phyloP scores from a whole-genome alignment of 176 grass and related monocot genomes.

The Canna indica region DNA sequence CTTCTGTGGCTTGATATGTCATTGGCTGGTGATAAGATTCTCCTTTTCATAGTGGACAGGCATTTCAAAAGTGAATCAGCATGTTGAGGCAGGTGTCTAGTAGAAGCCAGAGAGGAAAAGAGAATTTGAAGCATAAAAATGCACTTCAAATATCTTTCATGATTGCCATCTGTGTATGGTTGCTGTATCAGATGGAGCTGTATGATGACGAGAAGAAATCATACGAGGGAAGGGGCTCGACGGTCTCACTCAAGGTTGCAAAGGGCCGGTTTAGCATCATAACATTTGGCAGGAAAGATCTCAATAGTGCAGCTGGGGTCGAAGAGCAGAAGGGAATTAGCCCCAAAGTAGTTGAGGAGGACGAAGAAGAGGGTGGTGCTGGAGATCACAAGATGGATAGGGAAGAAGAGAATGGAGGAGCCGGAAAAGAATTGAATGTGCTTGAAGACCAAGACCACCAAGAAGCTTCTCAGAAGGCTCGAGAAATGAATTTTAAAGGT shows the following conservation, averaged over 20 bases:
- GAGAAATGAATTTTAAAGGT: conserved; percentile 54
- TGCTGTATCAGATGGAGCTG: conserved; percentile 80
- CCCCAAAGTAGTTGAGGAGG: conserved; percentile 46
- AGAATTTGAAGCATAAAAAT: conserved; percentile 61
- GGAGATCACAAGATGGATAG: conserved; percentile 36
- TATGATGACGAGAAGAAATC: conserved; percentile 58
- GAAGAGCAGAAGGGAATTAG: conserved; percentile 46
- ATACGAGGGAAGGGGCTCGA: too few relatives aligned
- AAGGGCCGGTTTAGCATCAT: conserved; percentile 21
- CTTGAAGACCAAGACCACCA: neutral
- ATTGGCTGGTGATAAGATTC: too few relatives aligned
- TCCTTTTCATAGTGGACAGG: too few relatives aligned
- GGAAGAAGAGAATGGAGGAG: conserved; percentile 12
- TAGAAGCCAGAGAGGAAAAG: conserved; percentile 74
- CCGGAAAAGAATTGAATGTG: too few relatives aligned
- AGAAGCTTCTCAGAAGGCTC: conserved; percentile 25
- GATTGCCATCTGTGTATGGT: conserved; percentile 58
- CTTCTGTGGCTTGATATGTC: too few relatives aligned
- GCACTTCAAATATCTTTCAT: conserved; percentile 71
- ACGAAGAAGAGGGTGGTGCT: neutral
- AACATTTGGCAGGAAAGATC: conserved; percentile 51
- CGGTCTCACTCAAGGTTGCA: conserved; percentile 35
- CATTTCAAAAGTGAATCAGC: too few relatives aligned
- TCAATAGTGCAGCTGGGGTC: neutral
- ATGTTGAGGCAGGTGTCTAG: conserved; percentile 91